Evolutionary conservation across 345 rosid species (phyloP).

Genomic region (Euclidium syriacum): DNA sequence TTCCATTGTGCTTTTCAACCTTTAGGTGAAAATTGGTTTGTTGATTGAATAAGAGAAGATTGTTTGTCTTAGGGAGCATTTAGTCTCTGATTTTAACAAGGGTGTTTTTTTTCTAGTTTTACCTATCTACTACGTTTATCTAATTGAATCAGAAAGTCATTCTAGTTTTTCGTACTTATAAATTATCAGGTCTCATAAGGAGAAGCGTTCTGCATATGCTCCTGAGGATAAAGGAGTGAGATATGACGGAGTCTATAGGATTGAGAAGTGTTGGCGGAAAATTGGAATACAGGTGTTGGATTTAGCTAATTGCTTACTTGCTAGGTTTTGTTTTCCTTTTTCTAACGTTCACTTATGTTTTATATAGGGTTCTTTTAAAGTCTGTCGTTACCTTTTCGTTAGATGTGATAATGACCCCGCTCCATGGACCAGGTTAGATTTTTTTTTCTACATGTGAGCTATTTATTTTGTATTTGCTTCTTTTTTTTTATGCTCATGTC

Average conservation of each 20-base stretch:
- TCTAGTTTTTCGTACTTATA: neutral
- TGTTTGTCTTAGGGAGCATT: no score
- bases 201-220: conserved; percentile 67
- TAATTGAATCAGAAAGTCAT: neutral
- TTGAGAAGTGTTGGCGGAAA: conserved; percentile 71
- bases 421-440: conserved; percentile 61
- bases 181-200: conserved; percentile 55
- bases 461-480: neutral
- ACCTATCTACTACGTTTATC: neutral
- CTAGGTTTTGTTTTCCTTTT: neutral
- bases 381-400: conserved; percentile 62
- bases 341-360: neutral
- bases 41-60: no score
- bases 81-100: no score
- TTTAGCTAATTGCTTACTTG: neutral
- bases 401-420: conserved; percentile 65
- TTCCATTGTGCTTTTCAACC: neutral
- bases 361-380: conserved; percentile 42
- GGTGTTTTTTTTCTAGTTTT: no score
- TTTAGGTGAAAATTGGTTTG: neutral
- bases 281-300: conserved; percentile 43
- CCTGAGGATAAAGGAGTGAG: conserved; percentile 64
- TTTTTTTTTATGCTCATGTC: neutral
- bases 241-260: conserved; percentile 62
- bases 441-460: no score